Evolutionary conservation across 495 filamentous ascomycete species (phyloP).

Genomic region (Neurospora tetrasperma): DNA sequence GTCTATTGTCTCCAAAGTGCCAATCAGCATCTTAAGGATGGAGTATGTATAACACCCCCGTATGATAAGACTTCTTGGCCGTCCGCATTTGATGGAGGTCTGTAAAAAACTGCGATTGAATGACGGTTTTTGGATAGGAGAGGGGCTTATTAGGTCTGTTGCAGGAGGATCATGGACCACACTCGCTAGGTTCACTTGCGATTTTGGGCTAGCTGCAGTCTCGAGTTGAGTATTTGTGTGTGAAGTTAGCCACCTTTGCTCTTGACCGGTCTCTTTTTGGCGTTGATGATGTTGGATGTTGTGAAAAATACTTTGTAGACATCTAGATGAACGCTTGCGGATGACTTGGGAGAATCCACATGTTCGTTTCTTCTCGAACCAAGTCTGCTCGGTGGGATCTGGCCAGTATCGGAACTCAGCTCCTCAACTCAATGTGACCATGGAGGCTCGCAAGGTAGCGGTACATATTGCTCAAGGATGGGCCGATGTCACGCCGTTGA

Average conservation of each 20-base stretch:
- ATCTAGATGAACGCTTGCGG: constrained; percentile 4
- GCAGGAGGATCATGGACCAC: not conserved
- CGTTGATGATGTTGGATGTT: constrained; percentile 1
- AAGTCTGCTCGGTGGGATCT: not conserved
- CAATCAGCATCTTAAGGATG: not conserved
- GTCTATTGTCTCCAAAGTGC: not conserved
- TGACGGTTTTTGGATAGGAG: not conserved
- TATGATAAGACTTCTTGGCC: constrained; percentile 10
- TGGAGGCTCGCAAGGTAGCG: not conserved
- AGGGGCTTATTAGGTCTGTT: constrained; percentile 2
- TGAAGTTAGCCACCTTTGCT: not conserved
- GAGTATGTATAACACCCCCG: not conserved
- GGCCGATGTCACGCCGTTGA: constrained; percentile 22
- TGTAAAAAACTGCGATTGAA: constrained; percentile 6
- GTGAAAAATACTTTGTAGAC: not conserved
- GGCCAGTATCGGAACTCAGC: not conserved
- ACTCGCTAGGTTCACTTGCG: not conserved
- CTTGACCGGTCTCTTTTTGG: not conserved
- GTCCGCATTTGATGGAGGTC: constrained; percentile 10
- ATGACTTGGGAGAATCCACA: not conserved
- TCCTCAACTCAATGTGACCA: not conserved
- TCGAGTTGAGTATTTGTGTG: constrained; percentile 3
- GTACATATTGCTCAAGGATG: not conserved
- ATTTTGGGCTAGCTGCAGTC: constrained; percentile 2
- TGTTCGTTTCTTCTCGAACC: not conserved